Evolutionary conservation across 768 basidiomycete genomes (phyloP).

Genomic region (Tylopilus rubrobrunneus): DNA sequence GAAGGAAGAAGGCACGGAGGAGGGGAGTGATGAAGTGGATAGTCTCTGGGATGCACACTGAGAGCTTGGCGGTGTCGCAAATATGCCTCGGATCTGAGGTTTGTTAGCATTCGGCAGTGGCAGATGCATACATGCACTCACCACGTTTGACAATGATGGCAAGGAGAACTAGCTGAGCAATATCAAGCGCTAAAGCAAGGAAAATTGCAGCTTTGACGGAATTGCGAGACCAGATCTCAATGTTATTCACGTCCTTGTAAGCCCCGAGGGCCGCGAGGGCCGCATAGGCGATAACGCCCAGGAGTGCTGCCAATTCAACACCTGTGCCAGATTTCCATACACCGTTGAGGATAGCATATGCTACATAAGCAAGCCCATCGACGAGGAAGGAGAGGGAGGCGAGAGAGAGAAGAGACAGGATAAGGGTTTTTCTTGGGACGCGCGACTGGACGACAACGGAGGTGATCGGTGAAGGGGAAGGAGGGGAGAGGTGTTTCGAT

Average conservation of each 20-base stretch:
- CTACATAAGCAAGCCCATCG: constrained; percentile 72
- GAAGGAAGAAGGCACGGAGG: constrained; percentile 60
- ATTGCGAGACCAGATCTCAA: constrained; percentile 61
- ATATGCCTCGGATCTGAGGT: constrained; percentile 16
- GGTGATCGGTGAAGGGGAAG: constrained; percentile 59
- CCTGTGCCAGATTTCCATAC: constrained; percentile 62
- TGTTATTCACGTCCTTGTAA: constrained; percentile 73
- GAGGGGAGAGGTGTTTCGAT: constrained; percentile 42
- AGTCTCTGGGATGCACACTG: constrained; percentile 32
- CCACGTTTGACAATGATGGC: constrained; percentile 38
- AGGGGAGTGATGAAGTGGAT: constrained; percentile 55
- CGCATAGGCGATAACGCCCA: constrained; percentile 67
- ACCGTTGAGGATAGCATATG: constrained; percentile 59
- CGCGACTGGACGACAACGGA: constrained; percentile 70
- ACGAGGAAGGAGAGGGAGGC: constrained; percentile 68
- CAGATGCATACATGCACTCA: constrained; percentile 19
- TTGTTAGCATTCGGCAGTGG: neutral
- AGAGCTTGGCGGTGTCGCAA: constrained; percentile 22
- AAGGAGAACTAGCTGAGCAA: constrained; percentile 54
- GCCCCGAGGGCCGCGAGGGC: constrained; percentile 73
- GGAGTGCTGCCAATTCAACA: constrained; percentile 61
- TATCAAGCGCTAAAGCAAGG: constrained; percentile 54
- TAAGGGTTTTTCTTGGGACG: constrained; percentile 71
- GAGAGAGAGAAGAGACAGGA: constrained; percentile 68
- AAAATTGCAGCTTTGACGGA: constrained; percentile 54